Evolutionary conservation across 1,284 basidiomycete species (phyloP).

Genomic region (Volvariella surrecta): DNA sequence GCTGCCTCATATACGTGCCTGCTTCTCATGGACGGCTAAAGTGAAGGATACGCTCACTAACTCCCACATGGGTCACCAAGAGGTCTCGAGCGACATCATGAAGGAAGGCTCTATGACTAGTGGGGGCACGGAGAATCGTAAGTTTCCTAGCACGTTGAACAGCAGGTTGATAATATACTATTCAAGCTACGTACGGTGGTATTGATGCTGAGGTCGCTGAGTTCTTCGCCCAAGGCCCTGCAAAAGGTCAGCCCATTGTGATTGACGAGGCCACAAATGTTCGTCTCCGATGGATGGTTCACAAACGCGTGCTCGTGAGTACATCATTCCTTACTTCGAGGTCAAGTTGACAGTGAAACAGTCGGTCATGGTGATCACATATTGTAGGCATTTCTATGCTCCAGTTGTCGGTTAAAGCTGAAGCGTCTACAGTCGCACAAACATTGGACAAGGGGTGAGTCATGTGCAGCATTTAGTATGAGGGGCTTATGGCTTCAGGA

Average conservation of each 20-base stretch:
- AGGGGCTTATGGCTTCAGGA: slow-evolving; percentile 17
- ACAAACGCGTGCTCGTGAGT: slow-evolving; percentile 39
- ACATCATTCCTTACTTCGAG: neutral
- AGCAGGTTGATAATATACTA: neutral
- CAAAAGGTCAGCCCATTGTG: slow-evolving; percentile 17
- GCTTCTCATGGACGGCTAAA: too few relatives aligned
- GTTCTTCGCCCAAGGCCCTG: slow-evolving; percentile 30
- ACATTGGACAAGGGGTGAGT: slow-evolving; percentile 40
- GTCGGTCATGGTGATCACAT: slow-evolving; percentile 46
- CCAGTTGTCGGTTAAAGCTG: slow-evolving; percentile 3
- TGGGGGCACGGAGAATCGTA: slow-evolving; percentile 7
- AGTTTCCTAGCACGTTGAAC: slow-evolving; percentile 9
- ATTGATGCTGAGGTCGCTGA: slow-evolving; percentile 41
- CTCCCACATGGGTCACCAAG: neutral
- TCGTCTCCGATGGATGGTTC: slow-evolving; percentile 38
- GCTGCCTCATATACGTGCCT: too few relatives aligned
- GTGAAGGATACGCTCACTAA: too few relatives aligned
- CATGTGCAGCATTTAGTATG: neutral
- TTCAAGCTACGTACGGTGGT: slow-evolving; percentile 14
- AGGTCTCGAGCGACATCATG: slow-evolving; percentile 11
- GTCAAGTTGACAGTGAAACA: slow-evolving; percentile 9
- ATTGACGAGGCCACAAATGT: slow-evolving; percentile 38
- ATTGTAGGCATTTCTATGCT: slow-evolving; percentile 22
- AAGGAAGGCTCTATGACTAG: slow-evolving; percentile 9
- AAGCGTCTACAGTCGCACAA: slow-evolving; percentile 26